These are phyloP conservation scores for Aspergillus phoenicis DNA, from an alignment of 2,329 filamentous ascomycete genomes.

Conservation along the genomic window DNA sequence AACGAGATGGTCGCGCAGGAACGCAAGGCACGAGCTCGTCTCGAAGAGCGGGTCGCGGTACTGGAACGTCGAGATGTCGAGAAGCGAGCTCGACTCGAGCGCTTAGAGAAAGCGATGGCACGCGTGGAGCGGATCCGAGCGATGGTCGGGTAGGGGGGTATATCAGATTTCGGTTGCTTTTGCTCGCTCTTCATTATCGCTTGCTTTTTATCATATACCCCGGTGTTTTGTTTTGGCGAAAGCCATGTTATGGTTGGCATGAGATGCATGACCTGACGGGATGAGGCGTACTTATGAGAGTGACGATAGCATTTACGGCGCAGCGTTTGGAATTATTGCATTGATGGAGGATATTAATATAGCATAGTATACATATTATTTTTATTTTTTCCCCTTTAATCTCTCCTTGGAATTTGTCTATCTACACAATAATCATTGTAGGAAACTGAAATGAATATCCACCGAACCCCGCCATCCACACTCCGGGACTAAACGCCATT, in stretches of 20 bases:
- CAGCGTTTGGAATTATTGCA: no score
- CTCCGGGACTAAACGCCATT: neutral
- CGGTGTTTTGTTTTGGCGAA: neutral
- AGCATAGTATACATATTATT: neutral
- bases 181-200: conserved; percentile 5
- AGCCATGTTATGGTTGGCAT: neutral
- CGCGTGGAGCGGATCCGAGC: conserved; percentile 61
- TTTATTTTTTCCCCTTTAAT: neutral
- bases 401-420: neutral
- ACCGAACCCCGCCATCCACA: neutral
- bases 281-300: no score
- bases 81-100: conserved; percentile 55
- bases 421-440: neutral
- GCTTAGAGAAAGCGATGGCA: conserved; percentile 59
- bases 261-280: neutral
- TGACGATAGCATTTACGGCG: no score
- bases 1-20: conserved; percentile 69
- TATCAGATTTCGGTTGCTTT: conserved; percentile 10
- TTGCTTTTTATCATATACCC: conserved; percentile 14
- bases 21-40: conserved; percentile 58
- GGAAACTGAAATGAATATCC: neutral
- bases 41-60: conserved; percentile 51
- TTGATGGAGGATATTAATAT: neutral
- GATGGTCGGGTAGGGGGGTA: conserved; percentile 46
- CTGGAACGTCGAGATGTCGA: conserved; percentile 51